Conservation (phyloP, 495 filamentous ascomycete genomes). For the Chaetomium cochliodes region DNA sequence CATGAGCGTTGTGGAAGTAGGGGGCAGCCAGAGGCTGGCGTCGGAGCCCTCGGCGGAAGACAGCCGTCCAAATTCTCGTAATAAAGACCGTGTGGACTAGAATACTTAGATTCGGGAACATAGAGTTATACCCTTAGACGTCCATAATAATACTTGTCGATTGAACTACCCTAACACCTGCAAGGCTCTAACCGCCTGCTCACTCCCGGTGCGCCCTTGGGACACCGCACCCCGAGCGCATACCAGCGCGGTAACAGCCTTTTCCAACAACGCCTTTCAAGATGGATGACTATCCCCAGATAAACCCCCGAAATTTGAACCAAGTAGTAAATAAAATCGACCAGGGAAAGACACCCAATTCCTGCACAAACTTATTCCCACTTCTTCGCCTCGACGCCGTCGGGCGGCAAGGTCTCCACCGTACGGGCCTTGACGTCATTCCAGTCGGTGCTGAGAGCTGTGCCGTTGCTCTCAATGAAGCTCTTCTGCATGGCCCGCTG, state of each 20-base stretch:
- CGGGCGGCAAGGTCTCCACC: constrained; percentile 72
- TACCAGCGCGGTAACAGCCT: background rate
- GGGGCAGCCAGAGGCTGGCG: background rate
- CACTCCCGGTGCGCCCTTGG: background rate
- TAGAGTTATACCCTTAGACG: constrained; percentile 21
- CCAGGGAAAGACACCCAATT: background rate
- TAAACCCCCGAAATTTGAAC: background rate
- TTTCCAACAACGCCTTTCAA: background rate
- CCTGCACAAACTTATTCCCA: constrained; percentile 41
- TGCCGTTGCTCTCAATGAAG: constrained; percentile 89
- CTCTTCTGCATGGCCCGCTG: constrained; percentile 97
- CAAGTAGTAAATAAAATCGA: background rate
- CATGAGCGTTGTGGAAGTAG: constrained; percentile 66
- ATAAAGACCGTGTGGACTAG: constrained; percentile 38
- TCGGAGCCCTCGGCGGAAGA: constrained; percentile 1
- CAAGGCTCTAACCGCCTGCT: background rate
- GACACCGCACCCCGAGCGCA: background rate
- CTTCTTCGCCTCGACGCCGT: constrained; percentile 72
- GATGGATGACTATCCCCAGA: background rate
- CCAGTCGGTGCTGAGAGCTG: constrained; percentile 92
- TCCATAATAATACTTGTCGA: background rate
- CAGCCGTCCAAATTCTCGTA: constrained; percentile 24
- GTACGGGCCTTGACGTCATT: constrained; percentile 70
- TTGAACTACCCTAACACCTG: background rate
- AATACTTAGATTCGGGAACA: background rate